phyloP scores from a whole-genome alignment of 257 asterid genomes.

The Fraxinus cuspidata region DNA sequence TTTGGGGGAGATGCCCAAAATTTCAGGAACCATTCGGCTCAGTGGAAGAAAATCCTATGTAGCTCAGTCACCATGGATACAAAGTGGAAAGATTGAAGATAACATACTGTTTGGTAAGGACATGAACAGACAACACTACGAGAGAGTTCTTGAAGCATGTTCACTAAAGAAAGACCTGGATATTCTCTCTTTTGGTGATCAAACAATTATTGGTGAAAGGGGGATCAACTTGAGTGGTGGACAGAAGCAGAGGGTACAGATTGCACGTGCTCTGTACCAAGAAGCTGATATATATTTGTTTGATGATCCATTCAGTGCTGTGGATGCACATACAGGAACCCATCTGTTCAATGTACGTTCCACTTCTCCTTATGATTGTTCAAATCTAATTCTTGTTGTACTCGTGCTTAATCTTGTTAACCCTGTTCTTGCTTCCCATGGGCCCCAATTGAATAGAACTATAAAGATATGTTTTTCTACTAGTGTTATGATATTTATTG shows the following conservation, averaged over 20 bases:
- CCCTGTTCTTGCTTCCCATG: background rate
- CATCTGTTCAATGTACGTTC: slow-evolving; percentile 76
- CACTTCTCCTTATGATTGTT: slow-evolving; percentile 1
- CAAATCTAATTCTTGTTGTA: background rate
- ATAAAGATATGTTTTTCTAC: background rate
- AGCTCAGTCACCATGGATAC: slow-evolving; percentile 89
- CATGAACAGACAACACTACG: slow-evolving; percentile 64
- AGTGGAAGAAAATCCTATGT: slow-evolving; percentile 77
- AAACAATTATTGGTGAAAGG: slow-evolving; percentile 84
- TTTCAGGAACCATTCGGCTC: slow-evolving; percentile 61
- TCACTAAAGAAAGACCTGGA: slow-evolving; percentile 78
- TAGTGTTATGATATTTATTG: slow-evolving; percentile 2
- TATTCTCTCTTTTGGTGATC: slow-evolving; percentile 77
- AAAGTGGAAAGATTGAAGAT: slow-evolving; percentile 84
- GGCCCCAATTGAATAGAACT: background rate
- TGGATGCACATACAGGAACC: slow-evolving; percentile 90
- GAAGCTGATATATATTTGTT: slow-evolving; percentile 79
- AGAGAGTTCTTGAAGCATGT: slow-evolving; percentile 71
- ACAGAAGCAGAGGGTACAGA: slow-evolving; percentile 87
- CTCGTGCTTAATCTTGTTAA: background rate
- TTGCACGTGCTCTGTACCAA: slow-evolving; percentile 84
- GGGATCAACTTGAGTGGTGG: slow-evolving; percentile 95
- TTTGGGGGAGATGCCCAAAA: slow-evolving; percentile 74
- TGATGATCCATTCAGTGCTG: slow-evolving; percentile 95
- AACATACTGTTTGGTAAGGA: slow-evolving; percentile 80